Evolutionary conservation across 805 yeast species (phyloP), one percentile per base, ranked within the genome.

Genomic region (Monosporozyma aquatica): DNA sequence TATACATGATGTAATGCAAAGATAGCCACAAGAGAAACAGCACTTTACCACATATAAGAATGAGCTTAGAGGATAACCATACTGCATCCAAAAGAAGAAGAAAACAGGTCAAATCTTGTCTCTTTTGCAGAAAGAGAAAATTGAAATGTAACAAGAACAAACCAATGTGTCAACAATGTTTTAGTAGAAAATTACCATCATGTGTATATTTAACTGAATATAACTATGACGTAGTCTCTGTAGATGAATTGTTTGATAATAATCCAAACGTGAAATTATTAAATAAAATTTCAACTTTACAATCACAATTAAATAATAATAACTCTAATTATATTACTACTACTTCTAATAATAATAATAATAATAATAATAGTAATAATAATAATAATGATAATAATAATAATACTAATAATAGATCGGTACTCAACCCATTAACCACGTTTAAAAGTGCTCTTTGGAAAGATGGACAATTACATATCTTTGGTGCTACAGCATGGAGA

Each of bases 101-200:
- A 21, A 58, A 58, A 45, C 43, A 47, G 14, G 56, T 59, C 34
- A 52, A 54, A 35, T 53, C 63, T 4, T 77, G 82, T 51, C 65
- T 76, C 47, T 76, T 78, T 37, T 79, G 86, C 56, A 68, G 83
- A 41, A 70, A 72, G 47, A 70, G 82, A 52, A 79, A 78, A 61
- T 70, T 79, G 64, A 78, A 78, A 63, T 78, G 84, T 59, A 82
- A 77, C 51, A 75, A 75, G 47, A 59, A 60, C 29, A 64, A 62
- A 44, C 69, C 71, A n/a, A 52, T 51, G 44, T 67, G 72, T 45
- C 58, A 64, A 8, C 68, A 67, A 37, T 74, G 80, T 49, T 39
- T 54, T 9, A 46, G 57, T 6, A 68, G 69, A 47, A 47, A 52
- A 6, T 43, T 58, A 23, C 54, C 58, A 3, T 49, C 51, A 17